Conservation (phyloP, 163 green algal genomes). For the Chloromonas sp. region DNA sequence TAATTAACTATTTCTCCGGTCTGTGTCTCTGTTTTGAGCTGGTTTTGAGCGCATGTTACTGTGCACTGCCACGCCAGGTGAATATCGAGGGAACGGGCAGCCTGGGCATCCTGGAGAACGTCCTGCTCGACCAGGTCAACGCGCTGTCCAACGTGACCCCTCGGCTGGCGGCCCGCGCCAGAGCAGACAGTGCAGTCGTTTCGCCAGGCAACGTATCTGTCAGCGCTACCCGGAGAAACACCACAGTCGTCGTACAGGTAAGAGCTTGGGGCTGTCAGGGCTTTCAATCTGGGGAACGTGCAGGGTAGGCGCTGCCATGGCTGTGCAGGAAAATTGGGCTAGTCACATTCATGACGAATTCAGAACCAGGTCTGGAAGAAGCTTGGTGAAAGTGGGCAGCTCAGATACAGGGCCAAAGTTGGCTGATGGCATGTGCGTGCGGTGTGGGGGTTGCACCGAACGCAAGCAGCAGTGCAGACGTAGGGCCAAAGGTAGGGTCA, state of each 20-base stretch:
- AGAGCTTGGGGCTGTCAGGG: not conserved
- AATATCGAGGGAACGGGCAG: not conserved
- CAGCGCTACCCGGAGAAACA: not conserved
- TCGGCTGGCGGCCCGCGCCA: not conserved
- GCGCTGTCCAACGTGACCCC: not conserved
- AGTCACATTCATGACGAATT: no score
- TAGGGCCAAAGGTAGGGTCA: no score
- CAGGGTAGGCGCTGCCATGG: not conserved
- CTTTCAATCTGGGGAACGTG: not conserved
- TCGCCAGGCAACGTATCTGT: no score
- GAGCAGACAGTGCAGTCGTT: not conserved
- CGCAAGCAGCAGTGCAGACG: no score
- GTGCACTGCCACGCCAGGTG: not conserved
- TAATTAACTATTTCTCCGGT: not conserved
- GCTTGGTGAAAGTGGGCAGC: not conserved
- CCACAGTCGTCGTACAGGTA: conserved; percentile 1
- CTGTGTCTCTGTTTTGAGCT: not conserved
- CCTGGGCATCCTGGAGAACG: not conserved
- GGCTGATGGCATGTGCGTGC: not conserved
- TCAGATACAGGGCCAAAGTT: not conserved
- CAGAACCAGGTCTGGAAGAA: no score
- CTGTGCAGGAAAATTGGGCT: no score
- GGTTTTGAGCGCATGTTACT: not conserved
- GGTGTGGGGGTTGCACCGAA: not conserved
- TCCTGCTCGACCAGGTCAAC: conserved; percentile 9